Evolutionary conservation across 306 rosid genomes (phyloP).

Genomic region (Dalbergia cultrata): DNA sequence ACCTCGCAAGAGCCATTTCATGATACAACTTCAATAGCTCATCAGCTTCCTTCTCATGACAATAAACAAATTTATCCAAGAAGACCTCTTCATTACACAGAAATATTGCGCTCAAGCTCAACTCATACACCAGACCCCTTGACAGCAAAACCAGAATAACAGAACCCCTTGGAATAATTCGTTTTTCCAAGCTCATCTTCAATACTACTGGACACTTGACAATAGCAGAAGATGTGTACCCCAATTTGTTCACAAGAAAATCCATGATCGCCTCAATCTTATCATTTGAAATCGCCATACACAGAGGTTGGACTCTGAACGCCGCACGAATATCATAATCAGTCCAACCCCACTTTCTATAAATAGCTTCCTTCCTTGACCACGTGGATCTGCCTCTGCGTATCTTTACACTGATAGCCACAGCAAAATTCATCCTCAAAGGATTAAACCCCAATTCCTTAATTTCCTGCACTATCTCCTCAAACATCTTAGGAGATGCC

Average conservation of each 20-base stretch:
- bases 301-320: slow-evolving; percentile 41
- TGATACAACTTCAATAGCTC: neutral
- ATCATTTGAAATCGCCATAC: slow-evolving; percentile 38
- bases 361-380: slow-evolving; percentile 41
- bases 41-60: slow-evolving; percentile 13
- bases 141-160: slow-evolving; percentile 40
- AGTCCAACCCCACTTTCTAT: slow-evolving; percentile 52
- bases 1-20: neutral
- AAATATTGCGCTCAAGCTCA: neutral
- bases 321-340: slow-evolving; percentile 38
- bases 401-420: neutral
- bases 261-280: slow-evolving; percentile 47
- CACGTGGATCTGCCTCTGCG: slow-evolving; percentile 37
- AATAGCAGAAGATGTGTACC: slow-evolving; percentile 31
- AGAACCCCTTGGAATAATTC: slow-evolving; percentile 50
- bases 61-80: slow-evolving; percentile 33
- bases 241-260: slow-evolving; percentile 45
- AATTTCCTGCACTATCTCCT: slow-evolving; percentile 35
- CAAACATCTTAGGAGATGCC: neutral
- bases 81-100: neutral
- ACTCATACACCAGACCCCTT: slow-evolving; percentile 33
- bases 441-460: slow-evolving; percentile 47
- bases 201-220: neutral
- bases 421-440: slow-evolving; percentile 10
- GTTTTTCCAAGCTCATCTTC: slow-evolving; percentile 38